A percentile compares a stretch with the other conserved stretches of the same genome.
These are phyloP conservation scores for Hypsizygus ulmarius DNA, from an alignment of 1,284 basidiomycete genomes.

Conservation along the genomic window DNA sequence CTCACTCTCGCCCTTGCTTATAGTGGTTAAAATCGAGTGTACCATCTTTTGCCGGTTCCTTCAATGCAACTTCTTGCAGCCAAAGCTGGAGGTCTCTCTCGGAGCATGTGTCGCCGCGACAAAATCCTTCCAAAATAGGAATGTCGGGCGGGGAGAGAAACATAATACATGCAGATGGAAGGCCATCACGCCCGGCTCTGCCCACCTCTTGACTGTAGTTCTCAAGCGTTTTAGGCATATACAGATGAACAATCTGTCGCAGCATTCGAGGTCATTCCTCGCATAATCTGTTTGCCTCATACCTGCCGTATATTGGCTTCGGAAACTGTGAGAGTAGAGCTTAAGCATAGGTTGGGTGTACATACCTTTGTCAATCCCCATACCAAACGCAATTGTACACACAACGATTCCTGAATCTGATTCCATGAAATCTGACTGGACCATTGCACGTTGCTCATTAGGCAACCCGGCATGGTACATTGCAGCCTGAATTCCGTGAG, in stretches of 20 bases:
- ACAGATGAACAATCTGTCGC: constrained; percentile 14
- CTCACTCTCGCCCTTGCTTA: constrained; percentile 39
- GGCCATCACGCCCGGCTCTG: constrained; percentile 71
- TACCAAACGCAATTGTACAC: constrained; percentile 16
- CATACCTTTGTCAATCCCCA: constrained; percentile 18
- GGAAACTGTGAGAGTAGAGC: neutral
- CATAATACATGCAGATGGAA: constrained; percentile 55
- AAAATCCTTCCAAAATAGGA: constrained; percentile 45
- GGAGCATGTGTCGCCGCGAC: constrained; percentile 44
- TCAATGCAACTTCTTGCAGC: constrained; percentile 40
- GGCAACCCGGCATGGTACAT: constrained; percentile 14
- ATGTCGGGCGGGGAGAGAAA: constrained; percentile 43
- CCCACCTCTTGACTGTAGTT: constrained; percentile 74
- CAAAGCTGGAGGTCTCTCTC: constrained; percentile 39
- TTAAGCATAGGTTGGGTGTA: neutral
- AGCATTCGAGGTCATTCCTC: neutral
- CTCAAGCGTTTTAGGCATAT: constrained; percentile 17
- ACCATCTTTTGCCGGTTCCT: constrained; percentile 34
- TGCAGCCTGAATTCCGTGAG: constrained; percentile 12
- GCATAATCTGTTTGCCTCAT: neutral
- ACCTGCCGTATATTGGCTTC: constrained; percentile 18
- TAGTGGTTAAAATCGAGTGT: constrained; percentile 44
- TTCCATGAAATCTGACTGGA: constrained; percentile 15
- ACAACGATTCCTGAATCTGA: constrained; percentile 13
- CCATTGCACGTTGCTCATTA: constrained; percentile 10